phyloP scores from a whole-genome alignment of 2,329 filamentous ascomycete genomes.

The Botrytis pseudocinerea region DNA sequence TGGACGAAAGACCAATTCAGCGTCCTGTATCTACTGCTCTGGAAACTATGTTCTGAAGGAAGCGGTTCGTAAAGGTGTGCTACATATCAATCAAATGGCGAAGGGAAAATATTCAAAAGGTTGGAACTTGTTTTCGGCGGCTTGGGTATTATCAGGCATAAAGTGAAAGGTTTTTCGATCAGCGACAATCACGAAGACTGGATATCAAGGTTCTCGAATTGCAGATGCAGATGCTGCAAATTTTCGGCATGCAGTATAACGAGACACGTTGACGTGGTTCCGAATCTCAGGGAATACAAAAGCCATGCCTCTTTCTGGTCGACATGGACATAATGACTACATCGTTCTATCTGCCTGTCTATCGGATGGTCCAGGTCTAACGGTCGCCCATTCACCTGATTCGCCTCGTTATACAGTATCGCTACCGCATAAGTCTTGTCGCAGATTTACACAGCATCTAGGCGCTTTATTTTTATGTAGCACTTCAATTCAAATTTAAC shows the following conservation, averaged over 20 bases:
- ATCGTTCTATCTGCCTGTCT: neutral
- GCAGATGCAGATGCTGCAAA: conserved; percentile 18
- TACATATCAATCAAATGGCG: conserved; percentile 51
- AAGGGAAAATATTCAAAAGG: neutral
- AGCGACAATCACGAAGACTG: neutral
- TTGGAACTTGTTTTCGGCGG: neutral
- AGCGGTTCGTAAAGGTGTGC: conserved; percentile 79
- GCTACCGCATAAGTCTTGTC: neutral
- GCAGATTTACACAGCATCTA: neutral
- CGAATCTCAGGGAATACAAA: neutral
- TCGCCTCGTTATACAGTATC: conserved; percentile 20
- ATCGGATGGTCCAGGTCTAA: neutral
- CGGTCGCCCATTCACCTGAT: neutral
- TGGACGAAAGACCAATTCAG: conserved; percentile 65
- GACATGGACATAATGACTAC: neutral
- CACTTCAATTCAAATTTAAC: neutral
- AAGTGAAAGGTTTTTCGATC: neutral
- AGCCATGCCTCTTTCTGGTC: neutral
- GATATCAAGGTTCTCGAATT: neutral
- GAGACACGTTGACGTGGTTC: conserved; percentile 22
- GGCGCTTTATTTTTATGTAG: neutral
- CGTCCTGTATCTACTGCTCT: conserved; percentile 88
- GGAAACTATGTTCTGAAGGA: conserved; percentile 72
- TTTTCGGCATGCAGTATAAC: conserved; percentile 12
- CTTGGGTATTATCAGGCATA: neutral